Base-by-base conservation (phyloP, 192 early-diverging fungal species). In the Mortierella alpina region DNA sequence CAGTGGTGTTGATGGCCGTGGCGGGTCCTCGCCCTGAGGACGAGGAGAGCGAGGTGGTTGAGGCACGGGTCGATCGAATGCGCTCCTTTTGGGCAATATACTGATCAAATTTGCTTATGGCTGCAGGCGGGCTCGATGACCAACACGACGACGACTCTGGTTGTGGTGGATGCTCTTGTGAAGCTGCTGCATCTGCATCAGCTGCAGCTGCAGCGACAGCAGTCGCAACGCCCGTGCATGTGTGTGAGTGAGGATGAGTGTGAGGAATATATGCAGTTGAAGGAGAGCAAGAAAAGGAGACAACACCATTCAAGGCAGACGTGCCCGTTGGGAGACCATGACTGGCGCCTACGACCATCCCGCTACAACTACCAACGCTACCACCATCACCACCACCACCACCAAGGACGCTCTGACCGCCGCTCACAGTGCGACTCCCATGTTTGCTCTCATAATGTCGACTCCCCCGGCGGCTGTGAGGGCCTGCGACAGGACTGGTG, bases 61-160 rank as follows among this genome's bases (percentile, higher is more conserved):
- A 14, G 18, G 62, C 20, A 6, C 48, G 55, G 1, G 42, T 12
- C 10, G 74, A 63, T 57, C 59, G 67, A 31, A 53, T 46, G 23
- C 67, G 61, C 50, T 70, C 63, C 62, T 59, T 78, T 42, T 78
- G 75, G 5, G 75, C 75, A 62, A 55, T 70, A 51, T 70, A 70
- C 46, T 48, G 61, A 31, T 78, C 75, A 55, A 78, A 78, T 45
- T 78, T 78, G 68, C 75, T 78, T 14, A 63, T n/a, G 0, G 60
- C 31, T 0, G 64, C 55, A 2, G 58, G 56, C 9, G 18, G 23
- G 41, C 15, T 39, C 9, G 40, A 55, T 12, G 17, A 47, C 14
- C 20, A 47, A 14, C 1, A 18, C 18, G 46, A 31, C 31, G 31
- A 31, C 31, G 10, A 48, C n/a, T 9, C 48, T 39, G 11, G 63